Evolutionary conservation across 306 rosid species (phyloP).

Genomic region (Begonia loranthoides): DNA sequence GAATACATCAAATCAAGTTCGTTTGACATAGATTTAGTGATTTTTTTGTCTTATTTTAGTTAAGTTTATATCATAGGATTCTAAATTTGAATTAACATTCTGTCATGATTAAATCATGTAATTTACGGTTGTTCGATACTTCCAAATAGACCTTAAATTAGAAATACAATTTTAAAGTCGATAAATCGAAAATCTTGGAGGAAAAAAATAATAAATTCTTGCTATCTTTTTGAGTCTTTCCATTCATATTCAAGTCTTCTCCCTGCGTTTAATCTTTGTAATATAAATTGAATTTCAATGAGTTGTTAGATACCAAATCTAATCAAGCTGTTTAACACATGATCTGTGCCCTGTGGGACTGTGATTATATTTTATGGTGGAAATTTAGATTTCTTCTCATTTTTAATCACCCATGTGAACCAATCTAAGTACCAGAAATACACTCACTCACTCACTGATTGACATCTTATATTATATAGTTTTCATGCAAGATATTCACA

Average conservation of each 20-base stretch:
- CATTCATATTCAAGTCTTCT: too few species aligned
- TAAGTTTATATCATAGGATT: too few species aligned
- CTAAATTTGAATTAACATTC: too few species aligned
- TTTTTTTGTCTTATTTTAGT: too few species aligned
- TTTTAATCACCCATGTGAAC: not conserved
- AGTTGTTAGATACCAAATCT: constrained; percentile 32
- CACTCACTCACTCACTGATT: too few species aligned
- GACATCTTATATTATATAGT: too few species aligned
- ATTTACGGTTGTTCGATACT: not conserved
- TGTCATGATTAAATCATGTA: too few species aligned
- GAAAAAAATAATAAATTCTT: not conserved
- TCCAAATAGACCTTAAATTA: not conserved
- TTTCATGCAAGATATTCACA: too few species aligned
- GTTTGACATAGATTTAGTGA: too few species aligned
- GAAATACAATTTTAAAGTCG: not conserved
- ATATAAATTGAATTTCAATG: constrained; percentile 12
- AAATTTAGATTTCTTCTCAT: constrained; percentile 34
- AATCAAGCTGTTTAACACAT: constrained; percentile 65
- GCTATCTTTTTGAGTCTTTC: not conserved
- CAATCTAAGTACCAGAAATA: not conserved
- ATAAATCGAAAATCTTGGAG: not conserved
- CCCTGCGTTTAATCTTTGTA: too few species aligned
- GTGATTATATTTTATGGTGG: constrained; percentile 65
- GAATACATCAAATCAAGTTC: too few species aligned
- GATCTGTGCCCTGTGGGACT: constrained; percentile 46